These are phyloP conservation scores for Rhizophagus prolifer DNA, from an alignment of 192 early-diverging fungal species.

Conservation along the genomic window DNA sequence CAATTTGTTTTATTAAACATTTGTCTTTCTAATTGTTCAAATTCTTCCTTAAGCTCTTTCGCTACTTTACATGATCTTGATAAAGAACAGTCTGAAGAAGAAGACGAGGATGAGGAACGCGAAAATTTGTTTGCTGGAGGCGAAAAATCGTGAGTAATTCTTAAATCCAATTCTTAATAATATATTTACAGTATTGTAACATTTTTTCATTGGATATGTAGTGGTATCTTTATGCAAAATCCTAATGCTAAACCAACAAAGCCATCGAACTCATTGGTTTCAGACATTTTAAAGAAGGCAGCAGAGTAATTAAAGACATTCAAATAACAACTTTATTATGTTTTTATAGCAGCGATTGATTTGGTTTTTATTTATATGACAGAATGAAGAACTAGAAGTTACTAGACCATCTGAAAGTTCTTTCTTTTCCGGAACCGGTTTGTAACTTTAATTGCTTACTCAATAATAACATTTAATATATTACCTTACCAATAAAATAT, in stretches of 20 bases:
- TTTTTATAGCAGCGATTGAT: too few relatives aligned
- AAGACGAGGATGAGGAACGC: constrained; percentile 47
- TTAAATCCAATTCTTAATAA: neutral
- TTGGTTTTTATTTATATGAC: neutral
- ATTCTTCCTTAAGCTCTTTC: constrained; percentile 22
- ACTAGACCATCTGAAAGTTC: constrained; percentile 28
- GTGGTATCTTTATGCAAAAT: constrained; percentile 37
- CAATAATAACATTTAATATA: neutral
- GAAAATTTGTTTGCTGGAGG: constrained; percentile 90
- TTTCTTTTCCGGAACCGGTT: constrained; percentile 41
- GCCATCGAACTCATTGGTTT: constrained; percentile 58
- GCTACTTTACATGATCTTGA: constrained; percentile 50
- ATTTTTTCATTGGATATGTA: constrained; percentile 1
- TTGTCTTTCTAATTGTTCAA: neutral
- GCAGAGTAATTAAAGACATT: constrained; percentile 49
- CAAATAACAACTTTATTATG: too few relatives aligned
- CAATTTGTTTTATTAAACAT: neutral
- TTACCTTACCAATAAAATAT: neutral
- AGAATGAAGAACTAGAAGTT: constrained; percentile 36
- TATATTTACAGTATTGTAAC: neutral
- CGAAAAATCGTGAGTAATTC: constrained; percentile 82
- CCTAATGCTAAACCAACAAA: constrained; percentile 42
- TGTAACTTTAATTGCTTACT: neutral
- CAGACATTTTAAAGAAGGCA: constrained; percentile 78
- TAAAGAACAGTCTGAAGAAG: constrained; percentile 36